Evolutionary conservation across 2,329 filamentous ascomycete species (phyloP).

Genomic region (Alternaria triticimaculans): DNA sequence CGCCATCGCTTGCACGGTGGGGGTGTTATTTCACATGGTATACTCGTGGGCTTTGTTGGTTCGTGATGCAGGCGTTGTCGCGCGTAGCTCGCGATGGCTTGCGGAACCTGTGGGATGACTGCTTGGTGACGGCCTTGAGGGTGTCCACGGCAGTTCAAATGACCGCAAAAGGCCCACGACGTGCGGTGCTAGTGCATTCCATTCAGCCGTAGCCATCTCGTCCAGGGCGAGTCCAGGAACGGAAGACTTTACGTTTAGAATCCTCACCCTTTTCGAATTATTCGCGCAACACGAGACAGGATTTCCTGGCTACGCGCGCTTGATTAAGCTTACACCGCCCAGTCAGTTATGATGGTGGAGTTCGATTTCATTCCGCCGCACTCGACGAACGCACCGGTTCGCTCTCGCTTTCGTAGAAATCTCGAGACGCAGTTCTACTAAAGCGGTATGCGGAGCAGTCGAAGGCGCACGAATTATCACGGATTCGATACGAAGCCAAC

Average conservation of each 20-base stretch:
- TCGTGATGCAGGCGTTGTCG: not conserved
- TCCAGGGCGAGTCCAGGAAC: not conserved
- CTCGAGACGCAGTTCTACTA: not conserved
- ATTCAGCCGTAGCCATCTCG: not conserved
- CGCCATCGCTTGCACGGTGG: not conserved
- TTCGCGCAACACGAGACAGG: not conserved
- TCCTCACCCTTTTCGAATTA: not conserved
- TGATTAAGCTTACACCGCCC: not conserved
- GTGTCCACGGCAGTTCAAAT: not conserved
- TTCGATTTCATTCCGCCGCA: not conserved
- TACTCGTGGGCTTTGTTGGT: not conserved
- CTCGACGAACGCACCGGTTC: not conserved
- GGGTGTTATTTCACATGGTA: not conserved
- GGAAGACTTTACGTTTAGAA: constrained; percentile 1
- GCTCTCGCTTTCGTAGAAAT: not conserved
- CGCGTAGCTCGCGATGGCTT: not conserved
- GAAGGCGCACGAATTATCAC: not conserved
- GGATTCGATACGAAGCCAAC: not conserved
- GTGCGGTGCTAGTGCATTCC: not conserved
- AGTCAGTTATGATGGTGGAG: fast-evolving
- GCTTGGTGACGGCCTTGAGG: not conserved
- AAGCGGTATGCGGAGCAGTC: not conserved
- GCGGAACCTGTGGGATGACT: not conserved
- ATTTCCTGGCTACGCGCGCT: not conserved
- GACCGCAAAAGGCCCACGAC: not conserved